Percentiles rank a stretch among this genome's conserved stretches.
Evolutionary conservation across 208 protist genomes (phyloP).

Genomic region (Leishmania martiniquensis): DNA sequence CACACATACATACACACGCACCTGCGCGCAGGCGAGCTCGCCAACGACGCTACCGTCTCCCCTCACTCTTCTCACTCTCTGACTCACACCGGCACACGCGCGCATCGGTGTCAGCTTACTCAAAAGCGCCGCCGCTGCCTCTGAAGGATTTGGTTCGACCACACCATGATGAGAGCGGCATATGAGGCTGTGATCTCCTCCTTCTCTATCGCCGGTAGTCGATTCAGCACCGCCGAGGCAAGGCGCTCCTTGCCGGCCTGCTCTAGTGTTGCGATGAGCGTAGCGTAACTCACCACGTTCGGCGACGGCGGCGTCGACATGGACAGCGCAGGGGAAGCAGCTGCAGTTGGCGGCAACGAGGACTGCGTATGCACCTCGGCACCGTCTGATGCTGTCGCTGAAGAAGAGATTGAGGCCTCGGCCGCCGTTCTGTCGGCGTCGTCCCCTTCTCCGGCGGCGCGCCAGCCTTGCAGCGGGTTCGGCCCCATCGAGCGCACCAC

Average conservation of each 20-base stretch:
- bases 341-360: background rate
- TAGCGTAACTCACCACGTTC: constrained; percentile 86
- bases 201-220: constrained; percentile 69
- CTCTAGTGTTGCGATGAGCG: constrained; percentile 85
- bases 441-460: constrained; percentile 12
- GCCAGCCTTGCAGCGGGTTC: constrained; percentile 63
- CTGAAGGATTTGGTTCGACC: constrained; percentile 68
- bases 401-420: background rate
- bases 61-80: background rate
- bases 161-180: constrained; percentile 86
- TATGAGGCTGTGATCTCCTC: constrained; percentile 88
- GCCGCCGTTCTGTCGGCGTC: background rate
- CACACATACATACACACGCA: too few relatives aligned
- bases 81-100: background rate
- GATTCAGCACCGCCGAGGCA: constrained; percentile 60
- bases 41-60: background rate
- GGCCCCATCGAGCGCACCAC: constrained; percentile 81
- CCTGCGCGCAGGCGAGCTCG: background rate
- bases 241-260: constrained; percentile 67
- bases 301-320: constrained; percentile 46
- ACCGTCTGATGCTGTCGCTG: background rate
- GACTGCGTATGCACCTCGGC: background rate
- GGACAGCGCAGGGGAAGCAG: background rate
- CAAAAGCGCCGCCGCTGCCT: constrained; percentile 43
- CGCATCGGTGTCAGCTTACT: background rate